A percentile compares a stretch with the other conserved stretches of the same genome.
phyloP scores from a whole-genome alignment of 176 grass and related monocot species.

The Musa itinerans region DNA sequence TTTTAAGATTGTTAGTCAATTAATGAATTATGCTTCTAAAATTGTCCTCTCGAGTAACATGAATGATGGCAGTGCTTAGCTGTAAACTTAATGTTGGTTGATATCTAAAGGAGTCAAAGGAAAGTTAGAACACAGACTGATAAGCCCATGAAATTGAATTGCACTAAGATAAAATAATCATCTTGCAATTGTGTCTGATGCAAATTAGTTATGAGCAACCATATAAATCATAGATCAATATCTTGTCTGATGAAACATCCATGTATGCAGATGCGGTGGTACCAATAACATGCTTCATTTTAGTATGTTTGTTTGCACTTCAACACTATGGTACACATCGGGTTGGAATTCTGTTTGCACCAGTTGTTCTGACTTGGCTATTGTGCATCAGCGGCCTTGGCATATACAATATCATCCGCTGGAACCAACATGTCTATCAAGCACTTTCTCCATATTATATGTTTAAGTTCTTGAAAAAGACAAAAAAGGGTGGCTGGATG shows the following conservation, averaged over 20 bases:
- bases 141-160: too few species aligned
- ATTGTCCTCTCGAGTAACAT: too few species aligned
- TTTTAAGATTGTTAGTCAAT: too few species aligned
- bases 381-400: conserved; percentile 6
- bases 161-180: too few species aligned
- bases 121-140: too few species aligned
- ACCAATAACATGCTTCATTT: conserved; percentile 11
- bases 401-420: conserved; percentile 4
- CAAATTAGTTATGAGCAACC: background rate
- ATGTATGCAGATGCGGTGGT: conserved; percentile 14
- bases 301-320: conserved; percentile 18
- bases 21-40: too few species aligned
- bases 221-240: background rate
- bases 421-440: conserved; percentile 15
- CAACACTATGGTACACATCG: conserved; percentile 13
- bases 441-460: conserved; percentile 19
- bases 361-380: conserved; percentile 14
- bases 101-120: too few species aligned
- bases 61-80: too few species aligned
- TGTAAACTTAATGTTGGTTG: too few species aligned
- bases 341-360: conserved; percentile 10
- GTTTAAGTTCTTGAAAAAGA: conserved; percentile 18
- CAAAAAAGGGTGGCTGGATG: conserved; percentile 14
- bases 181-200: too few species aligned
- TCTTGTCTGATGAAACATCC: background rate